Base-by-base conservation (phyloP, 805 yeast species). In the Lipomyces yamanashiensis region DNA sequence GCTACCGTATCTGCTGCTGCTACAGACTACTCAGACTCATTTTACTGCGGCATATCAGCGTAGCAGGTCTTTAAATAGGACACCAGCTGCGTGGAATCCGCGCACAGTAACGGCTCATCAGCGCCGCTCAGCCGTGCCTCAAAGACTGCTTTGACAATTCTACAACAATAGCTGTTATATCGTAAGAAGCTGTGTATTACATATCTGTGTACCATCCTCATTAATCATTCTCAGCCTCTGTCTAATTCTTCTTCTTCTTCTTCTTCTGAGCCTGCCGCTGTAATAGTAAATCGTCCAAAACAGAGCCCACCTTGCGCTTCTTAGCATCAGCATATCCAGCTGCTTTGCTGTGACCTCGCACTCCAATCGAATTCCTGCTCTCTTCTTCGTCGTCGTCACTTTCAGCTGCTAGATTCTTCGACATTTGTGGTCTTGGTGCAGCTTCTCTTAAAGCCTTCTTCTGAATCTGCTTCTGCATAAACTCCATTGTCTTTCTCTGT, bases 401-500 rank as follows among this genome's bases (percentile, higher is more conserved):
- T 52, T 39, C 19, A 23, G 45, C 9, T 21, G 19, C 7, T 34
- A 12, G 34, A 12, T 34, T 55, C 15, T 47, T 10, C 10, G 40
- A 13, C 34, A 17, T 13, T 37, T 19, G 28, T 8, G 23, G 28
- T 15, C 37, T 17, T 13, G 15, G 17, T 19, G 44, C 41, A 8
- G 40, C 40, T 40, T 49, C 47, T 48, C 43, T 47, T 53, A 44
- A 34, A 2, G 51, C 53, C 21, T 55, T 41, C 61, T 60, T 63
- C 43, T 40, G 61, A 19, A 51, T 55, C 56, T 63, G 67, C 40
- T 63, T 61, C 52, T 60, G 62, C 64, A 63, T 56, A 36, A 63
- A 63, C 37, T 60, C 67, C 53, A 63, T 17, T 33, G 67, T 63
- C 44, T 56, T 61, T 23, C 67, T 62, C 51, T 63, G 67, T 21